Conservation (phyloP, 345 rosid species). For the Zanthoxylum bungeanum region DNA sequence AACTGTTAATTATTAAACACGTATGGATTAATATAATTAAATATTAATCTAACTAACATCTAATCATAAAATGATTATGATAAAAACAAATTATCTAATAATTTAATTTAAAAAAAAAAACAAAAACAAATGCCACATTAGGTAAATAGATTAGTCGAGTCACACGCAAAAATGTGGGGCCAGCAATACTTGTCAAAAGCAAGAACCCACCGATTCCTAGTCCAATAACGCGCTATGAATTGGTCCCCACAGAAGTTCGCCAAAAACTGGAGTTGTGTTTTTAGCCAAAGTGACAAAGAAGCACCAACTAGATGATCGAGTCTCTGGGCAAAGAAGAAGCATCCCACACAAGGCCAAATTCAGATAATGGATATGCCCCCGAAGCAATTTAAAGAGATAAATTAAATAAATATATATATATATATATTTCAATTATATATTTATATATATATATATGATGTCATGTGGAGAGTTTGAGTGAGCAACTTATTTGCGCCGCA, state of each 20-base stretch:
- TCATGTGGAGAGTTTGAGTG: not conserved
- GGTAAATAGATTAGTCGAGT: not conserved
- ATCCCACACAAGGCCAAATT: conserved; percentile 32
- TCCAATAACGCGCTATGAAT: conserved; percentile 24
- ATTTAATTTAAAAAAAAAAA: not conserved
- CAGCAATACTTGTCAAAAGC: not conserved
- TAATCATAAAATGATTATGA: not conserved
- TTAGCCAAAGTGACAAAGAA: not conserved
- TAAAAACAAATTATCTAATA: not conserved
- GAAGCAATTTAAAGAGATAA: not conserved
- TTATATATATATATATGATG: not conserved
- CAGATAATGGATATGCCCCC: not conserved
- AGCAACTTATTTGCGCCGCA: conserved; percentile 14
- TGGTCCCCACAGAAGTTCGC: conserved; percentile 16
- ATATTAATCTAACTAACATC: not conserved
- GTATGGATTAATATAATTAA: not conserved
- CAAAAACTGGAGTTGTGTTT: not conserved
- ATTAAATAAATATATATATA: not conserved
- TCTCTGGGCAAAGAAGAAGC: conserved; percentile 24
- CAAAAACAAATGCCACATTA: not conserved
- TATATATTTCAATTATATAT: not conserved
- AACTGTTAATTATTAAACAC: not conserved
- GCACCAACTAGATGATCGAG: not conserved
- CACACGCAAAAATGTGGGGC: conserved; percentile 10
- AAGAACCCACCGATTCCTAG: not conserved